Evolutionary conservation across 768 basidiomycete genomes (phyloP), one percentile per base, ranked within the genome.

Genomic region (Lentinula boryana): DNA sequence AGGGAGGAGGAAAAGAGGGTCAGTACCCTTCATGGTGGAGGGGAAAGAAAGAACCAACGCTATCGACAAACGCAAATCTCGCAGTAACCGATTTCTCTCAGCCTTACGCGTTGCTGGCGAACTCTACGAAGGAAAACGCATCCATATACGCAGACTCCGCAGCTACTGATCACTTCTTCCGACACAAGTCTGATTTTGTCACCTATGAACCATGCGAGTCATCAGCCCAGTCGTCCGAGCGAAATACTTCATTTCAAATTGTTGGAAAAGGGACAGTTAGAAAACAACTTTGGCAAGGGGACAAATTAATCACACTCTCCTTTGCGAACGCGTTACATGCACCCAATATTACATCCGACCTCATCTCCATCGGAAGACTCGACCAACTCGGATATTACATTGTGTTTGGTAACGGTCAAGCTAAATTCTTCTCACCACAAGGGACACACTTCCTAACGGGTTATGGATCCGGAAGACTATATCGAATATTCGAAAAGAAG

Each of bases 361-460:
- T 69, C 3, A 23, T 69, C 5, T 69, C 68, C 0, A 57, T 69
- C 0, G 62, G 64, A 4, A 27, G 44, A 35, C 61, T 70, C 7
- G 63, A 66, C 38, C 59, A 63, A 2, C 9, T 27, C 2, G 64
- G 60, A 1, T 63, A 40, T 31, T 23, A 49, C 0, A 21, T 60
- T 12, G 21, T 23, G 7, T 67, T 63, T 36, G 61, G 36, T 54
- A 35, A 12, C 8, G 5, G 23, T 3, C 23, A 23, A 23, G 23
- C 23, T 23, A 23, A 23, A 23, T 23, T 23, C 23, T 23, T 23
- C 21, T 10, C 7, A 2, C 53, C 32, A 5, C n/a, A 32, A 33
- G 53, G 53, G 1, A 23, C 7, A 18, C 53, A 54, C 23, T 50
- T 50, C 15, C 13, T 50, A 27, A 50, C 49, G 5, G 49, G 49